Evolutionary conservation across 768 basidiomycete genomes (phyloP), one percentile per base, ranked within the genome.

Genomic region (Tephrocybe sp.): DNA sequence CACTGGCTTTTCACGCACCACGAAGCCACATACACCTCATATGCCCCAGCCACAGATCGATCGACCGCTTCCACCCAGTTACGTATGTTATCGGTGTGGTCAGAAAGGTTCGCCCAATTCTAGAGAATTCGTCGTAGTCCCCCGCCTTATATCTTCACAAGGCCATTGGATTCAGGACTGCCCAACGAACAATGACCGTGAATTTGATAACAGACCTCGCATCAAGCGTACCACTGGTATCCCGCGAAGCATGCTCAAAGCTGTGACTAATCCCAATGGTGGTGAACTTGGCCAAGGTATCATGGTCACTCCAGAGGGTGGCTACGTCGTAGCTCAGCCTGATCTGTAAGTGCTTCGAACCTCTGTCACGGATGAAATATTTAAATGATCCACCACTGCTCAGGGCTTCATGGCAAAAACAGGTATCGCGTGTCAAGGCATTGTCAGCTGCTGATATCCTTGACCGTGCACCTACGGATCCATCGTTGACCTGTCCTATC

Each of bases 161-260:
- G 95, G 97, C 33, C 97, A 99, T 63, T 99, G 97, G 97, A 99
- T 99, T 56, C 94, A 99, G 64, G 91, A 97, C 55, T 99, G 97
- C 64, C 97, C 97, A 1, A 97, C 94, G 5, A 97, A 97, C 65
- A 94, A 88, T 59, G 92, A 99, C 63, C 87, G 92, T 43, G 92
- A 94, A 42, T 97, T 86, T 56, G 92, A 95, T 67, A 88, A 98
- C 61, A 77, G 88, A 49, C 95, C 95, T 40, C 87, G 94, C 22
- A 94, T 99, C 65, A 97, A 97, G 64, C 80, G 97, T 43, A 98
- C 97, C 3, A 99, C 97, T 9, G 97, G 97, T 68, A 99, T 99
- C 53, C 97, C 97, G 3, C 82, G 94, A 57, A 94, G 91, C 64
- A 98, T 99, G 83, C 73, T 99, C 47, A 97, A 97, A 66, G 87